Conservation (phyloP, 1,284 basidiomycete genomes). For the Trichosporon asahii region DNA sequence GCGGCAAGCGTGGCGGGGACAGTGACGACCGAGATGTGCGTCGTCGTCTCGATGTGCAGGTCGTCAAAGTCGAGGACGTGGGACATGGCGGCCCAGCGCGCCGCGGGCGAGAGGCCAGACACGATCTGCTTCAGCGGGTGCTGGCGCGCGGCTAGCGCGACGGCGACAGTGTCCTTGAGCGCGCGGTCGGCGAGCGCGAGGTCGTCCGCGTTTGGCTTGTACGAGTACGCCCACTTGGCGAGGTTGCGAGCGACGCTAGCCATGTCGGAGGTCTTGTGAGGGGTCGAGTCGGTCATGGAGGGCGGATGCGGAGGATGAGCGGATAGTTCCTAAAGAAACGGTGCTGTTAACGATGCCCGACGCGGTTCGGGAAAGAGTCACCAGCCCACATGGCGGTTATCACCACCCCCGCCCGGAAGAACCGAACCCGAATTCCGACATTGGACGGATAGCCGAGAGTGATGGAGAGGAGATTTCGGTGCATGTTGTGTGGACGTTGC, state of each 20-base stretch:
- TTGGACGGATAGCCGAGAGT: not conserved
- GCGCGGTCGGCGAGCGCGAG: conserved; percentile 17
- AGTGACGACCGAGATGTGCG: conserved; percentile 15
- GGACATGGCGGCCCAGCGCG: conserved; percentile 17
- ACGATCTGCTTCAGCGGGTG: conserved; percentile 14
- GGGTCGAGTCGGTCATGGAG: not conserved
- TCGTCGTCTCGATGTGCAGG: conserved; percentile 20
- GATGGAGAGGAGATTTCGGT: not conserved
- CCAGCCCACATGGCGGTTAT: not conserved
- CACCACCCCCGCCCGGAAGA: not conserved
- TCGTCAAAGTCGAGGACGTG: conserved; percentile 19
- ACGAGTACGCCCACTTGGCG: conserved; percentile 14
- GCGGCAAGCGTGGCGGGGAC: conserved; percentile 13
- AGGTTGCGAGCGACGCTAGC: conserved; percentile 13
- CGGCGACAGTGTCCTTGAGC: conserved; percentile 17
- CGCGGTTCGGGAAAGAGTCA: not conserved
- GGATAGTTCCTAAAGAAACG: not conserved
- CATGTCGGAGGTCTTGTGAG: not conserved
- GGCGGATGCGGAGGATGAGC: not conserved
- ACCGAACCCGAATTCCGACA: not conserved
- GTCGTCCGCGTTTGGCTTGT: conserved; percentile 11
- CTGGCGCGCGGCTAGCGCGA: conserved; percentile 15
- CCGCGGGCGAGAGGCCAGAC: conserved; percentile 5
- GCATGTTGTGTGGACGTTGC: not conserved
- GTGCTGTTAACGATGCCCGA: not conserved